phyloP scores from a whole-genome alignment of 768 basidiomycete genomes.

The Hysterangium stoloniferum region DNA sequence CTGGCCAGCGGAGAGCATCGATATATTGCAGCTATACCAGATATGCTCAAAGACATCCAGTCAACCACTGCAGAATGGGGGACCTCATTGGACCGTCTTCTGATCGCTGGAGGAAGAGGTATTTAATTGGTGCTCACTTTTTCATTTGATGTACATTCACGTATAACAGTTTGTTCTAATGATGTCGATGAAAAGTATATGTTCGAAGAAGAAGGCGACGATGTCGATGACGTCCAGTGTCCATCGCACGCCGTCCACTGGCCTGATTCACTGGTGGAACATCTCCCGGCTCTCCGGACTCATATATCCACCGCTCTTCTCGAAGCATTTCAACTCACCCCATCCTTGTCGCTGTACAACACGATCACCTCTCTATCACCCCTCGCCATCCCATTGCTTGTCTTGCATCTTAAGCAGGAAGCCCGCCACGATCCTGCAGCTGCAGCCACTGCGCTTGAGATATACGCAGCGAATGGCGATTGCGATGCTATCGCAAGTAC shows the following conservation, averaged over 20 bases:
- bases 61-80: slow-evolving; percentile 37
- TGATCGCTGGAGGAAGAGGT: slow-evolving; percentile 46
- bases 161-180: slow-evolving; percentile 12
- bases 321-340: slow-evolving; percentile 41
- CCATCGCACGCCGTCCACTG: slow-evolving; percentile 44
- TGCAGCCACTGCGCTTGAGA: slow-evolving; percentile 47
- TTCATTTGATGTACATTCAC: not conserved
- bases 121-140: not conserved
- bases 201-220: slow-evolving; percentile 23
- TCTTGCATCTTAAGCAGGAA: slow-evolving; percentile 28
- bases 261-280: slow-evolving; percentile 34
- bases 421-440: slow-evolving; percentile 45
- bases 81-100: slow-evolving; percentile 37
- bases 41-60: slow-evolving; percentile 57
- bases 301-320: slow-evolving; percentile 40
- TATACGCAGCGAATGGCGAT: slow-evolving; percentile 34
- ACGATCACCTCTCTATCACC: slow-evolving; percentile 33
- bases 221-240: slow-evolving; percentile 22
- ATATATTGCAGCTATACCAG: slow-evolving; percentile 29
- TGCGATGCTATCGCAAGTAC: slow-evolving; percentile 30
- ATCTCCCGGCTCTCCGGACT: slow-evolving; percentile 33
- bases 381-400: slow-evolving; percentile 21
- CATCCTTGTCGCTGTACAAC: slow-evolving; percentile 39
- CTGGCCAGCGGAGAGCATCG: slow-evolving; percentile 31
- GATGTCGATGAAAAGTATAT: slow-evolving; percentile 27